Evolutionary conservation across 495 filamentous ascomycete species (phyloP), one percentile per base, ranked within the genome.

Genomic region (Penicillium waksmanii): DNA sequence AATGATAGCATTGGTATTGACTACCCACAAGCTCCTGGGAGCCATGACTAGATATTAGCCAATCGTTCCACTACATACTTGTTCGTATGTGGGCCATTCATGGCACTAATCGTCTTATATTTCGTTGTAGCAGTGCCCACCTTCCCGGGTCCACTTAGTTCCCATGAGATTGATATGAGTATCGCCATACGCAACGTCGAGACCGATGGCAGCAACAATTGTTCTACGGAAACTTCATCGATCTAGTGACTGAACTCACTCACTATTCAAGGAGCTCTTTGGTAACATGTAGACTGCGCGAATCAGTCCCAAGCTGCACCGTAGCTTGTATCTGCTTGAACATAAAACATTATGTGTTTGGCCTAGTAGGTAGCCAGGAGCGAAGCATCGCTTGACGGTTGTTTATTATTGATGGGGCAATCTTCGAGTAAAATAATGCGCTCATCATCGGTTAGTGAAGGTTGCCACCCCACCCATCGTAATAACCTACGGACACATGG

Each of bases 181-280:
- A 42, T 42, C 12, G 38, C 4, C 1, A 13, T 42, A 42, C 38
- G 38, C 38, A 42, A 42, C 3, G 38, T 6, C 4, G 38, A 42
- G 38, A 7, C 38, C 4, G 38, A 42, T 42, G 38, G 38, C 38
- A 42, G 38, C 3, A 7, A 42, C 11, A n/a, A 17, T n/a, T 42
- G 38, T 42, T 42, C 38, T 42, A 42, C 38, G 38, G 8, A 42
- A 42, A 42, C 38, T 2, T 42, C 3, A 42, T 42, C 38, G 38
- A 17, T 42, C 38, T 42, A 5, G 38, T 43, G n/a, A n/a, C n/a
- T n/a, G n/a, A 43, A 43, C 40, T 43, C 40, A 43, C n/a, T 43
- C 17, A 43, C 40, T 18, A 17, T 43, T 43, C n/a, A 43, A 43
- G 40, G 17, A 43, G 19, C 2, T 43, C 40, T 18, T 43, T n/a